Base-by-base conservation (phyloP, 805 yeast genomes). In the Hemisphaericaspora nanyangensis region DNA sequence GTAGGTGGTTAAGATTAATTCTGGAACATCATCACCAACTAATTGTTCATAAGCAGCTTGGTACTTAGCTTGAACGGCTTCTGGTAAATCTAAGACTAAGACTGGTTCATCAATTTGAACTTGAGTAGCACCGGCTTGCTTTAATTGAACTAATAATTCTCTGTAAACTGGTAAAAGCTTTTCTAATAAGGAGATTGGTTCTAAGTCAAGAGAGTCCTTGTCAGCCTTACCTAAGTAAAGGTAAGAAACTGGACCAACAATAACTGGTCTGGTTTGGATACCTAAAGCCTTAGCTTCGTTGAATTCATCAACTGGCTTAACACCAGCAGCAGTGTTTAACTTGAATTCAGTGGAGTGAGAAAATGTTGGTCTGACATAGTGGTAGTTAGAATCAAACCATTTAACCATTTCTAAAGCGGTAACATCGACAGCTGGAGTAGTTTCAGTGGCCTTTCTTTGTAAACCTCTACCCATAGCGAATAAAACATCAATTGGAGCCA, bases 391-490 rank as follows among this genome's bases (percentile, higher is more conserved):
- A 74, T 93, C 99, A 59, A 93, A 93, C 99, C 99, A 93, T 79
- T 93, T 93, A 57, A 93, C 99, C 99, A 93, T 93, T 80, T 93
- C 95, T 66, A 88, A 79, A 58, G 99, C 99, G 49, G 98, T 91
- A 47, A 93, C 99, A 70, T 93, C 99, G 56, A 93, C 96, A 54
- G 95, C 95, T 56, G 83, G 78, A 47, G 80, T 66, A 52, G 89
- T 63, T 56, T 84, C 95, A 52, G 95, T 85, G 52, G 95, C 95
- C 71, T 85, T 82, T 76, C 93, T 87, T 78, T 93, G 99, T 68
- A 93, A 79, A 82, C 99, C 99, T 81, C 99, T 89, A 74, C 98
- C 99, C 98, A 93, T 93, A 63, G 99, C 99, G 68, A 93, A 93
- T 61, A 86, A 73, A 48, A 88, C 86, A 72, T 93, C 99, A 55